phyloP scores from a whole-genome alignment of 2,329 filamentous ascomycete genomes.

The Biscogniauxia mediterranea region DNA sequence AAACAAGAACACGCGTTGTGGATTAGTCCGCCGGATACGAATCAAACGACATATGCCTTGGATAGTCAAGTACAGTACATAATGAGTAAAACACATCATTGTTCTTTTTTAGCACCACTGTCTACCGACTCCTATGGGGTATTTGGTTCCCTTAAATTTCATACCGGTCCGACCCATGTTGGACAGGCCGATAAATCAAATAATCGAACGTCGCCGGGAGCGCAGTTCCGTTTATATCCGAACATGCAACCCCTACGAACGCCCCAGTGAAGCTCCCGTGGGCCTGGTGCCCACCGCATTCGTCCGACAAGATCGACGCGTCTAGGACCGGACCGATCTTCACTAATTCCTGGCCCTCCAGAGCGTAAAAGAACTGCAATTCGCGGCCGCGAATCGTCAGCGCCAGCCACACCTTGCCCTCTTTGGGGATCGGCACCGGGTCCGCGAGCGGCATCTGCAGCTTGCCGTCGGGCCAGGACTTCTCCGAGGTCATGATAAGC shows the following conservation, averaged over 20 bases:
- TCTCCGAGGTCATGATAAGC: constrained; percentile 55
- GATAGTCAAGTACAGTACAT: too few relatives aligned
- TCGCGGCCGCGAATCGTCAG: constrained; percentile 49
- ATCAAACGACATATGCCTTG: too few relatives aligned
- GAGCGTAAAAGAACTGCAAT: constrained; percentile 57
- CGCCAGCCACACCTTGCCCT: constrained; percentile 53
- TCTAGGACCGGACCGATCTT: constrained; percentile 56
- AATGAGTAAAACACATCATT: too few relatives aligned
- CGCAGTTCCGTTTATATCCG: constrained; percentile 53
- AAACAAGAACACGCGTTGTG: too few relatives aligned
- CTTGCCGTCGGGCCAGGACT: constrained; percentile 51
- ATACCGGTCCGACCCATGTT: constrained; percentile 48
- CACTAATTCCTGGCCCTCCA: constrained; percentile 44
- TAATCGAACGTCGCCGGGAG: constrained; percentile 49
- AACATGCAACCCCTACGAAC: constrained; percentile 56
- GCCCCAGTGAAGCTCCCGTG: constrained; percentile 65
- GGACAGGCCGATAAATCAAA: constrained; percentile 49
- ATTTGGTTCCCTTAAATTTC: constrained; percentile 33
- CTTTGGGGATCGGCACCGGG: constrained; percentile 49
- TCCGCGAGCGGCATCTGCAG: constrained; percentile 43
- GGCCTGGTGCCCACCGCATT: constrained; percentile 59
- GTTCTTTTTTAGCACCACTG: too few relatives aligned
- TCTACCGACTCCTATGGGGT: too few relatives aligned
- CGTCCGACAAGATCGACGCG: constrained; percentile 59
- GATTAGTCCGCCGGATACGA: too few relatives aligned